Percentiles rank a stretch among this genome's conserved stretches.
phyloP scores from a whole-genome alignment of 805 yeast genomes.

The Ogataea nitratoaversa region DNA sequence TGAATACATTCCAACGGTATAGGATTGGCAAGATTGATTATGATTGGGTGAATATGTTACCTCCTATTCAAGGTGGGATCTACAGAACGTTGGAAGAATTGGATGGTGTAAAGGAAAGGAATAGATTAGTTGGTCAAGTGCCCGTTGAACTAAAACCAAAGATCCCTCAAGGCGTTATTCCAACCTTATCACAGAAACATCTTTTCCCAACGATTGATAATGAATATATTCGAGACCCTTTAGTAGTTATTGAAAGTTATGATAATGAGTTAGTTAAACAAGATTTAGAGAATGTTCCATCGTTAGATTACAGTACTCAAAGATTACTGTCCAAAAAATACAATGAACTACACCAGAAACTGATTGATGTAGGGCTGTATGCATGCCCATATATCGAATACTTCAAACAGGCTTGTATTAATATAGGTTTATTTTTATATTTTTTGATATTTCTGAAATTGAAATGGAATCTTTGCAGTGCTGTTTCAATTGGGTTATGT shows the following conservation, averaged over 20 bases:
- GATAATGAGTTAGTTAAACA: conserved; percentile 51
- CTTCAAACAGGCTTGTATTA: conserved; percentile 62
- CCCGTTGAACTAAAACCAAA: conserved; percentile 42
- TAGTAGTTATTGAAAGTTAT: conserved; percentile 46
- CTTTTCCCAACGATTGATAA: conserved; percentile 31
- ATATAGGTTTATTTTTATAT: conserved; percentile 46
- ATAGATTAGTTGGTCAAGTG: conserved; percentile 37
- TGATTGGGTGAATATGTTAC: conserved; percentile 70
- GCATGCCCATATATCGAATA: conserved; percentile 73
- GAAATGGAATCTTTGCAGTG: conserved; percentile 49
- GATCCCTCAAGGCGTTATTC: conserved; percentile 45
- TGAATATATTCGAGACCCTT: conserved; percentile 49
- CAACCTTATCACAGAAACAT: conserved; percentile 33
- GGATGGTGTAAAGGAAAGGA: background rate
- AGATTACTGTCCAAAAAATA: conserved; percentile 50
- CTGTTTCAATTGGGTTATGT: conserved; percentile 61
- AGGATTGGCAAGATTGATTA: conserved; percentile 60
- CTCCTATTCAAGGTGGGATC: conserved; percentile 84
- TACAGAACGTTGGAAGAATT: conserved; percentile 30
- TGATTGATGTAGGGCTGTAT: conserved; percentile 59
- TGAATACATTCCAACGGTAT: conserved; percentile 48
- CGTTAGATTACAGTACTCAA: conserved; percentile 68
- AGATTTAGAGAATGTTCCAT: conserved; percentile 59
- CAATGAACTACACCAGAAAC: conserved; percentile 50
- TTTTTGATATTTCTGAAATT: conserved; percentile 46